Evolutionary conservation across 2,329 filamentous ascomycete genomes (phyloP), one percentile per base, ranked within the genome.

Genomic region (Xylaria arbuscula): DNA sequence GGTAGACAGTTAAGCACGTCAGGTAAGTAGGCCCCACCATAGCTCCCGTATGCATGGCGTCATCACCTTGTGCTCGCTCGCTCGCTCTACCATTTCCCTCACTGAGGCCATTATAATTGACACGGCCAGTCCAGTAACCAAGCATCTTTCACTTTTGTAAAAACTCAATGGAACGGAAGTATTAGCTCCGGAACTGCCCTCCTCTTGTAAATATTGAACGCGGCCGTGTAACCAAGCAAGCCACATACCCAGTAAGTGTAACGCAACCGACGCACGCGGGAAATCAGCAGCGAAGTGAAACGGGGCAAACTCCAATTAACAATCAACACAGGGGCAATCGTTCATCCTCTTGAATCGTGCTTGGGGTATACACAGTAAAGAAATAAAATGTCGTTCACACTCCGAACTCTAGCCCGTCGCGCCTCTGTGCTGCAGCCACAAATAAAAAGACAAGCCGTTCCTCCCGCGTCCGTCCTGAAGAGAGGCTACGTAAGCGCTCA

Each of bases 351-450:
- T n/a, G n/a, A n/a, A n/a, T n/a, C n/a, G n/a, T n/a, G n/a, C n/a
- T n/a, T n/a, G n/a, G n/a, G n/a, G n/a, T n/a, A n/a, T n/a, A n/a
- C n/a, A n/a, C n/a, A n/a, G n/a, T n/a, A n/a, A n/a, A n/a, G n/a
- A n/a, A n/a, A n/a, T n/a, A n/a, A 38, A 28, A 77, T 77, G 74
- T 74, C 71, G 67, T 72, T 71, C 60, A 61, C 67, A 6, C 67
- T 68, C 48, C 72, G 75, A 19, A 34, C 71, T 34, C 64, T 75
- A 42, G 67, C 65, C 57, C 63, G 66, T n/a, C 70, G 70, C 22
- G 59, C 67, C 28, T 68, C 72, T n/a, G 53, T 56, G 11, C 58
- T 73, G 40, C 48, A 67, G 62, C 32, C 38, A 4, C 40, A 66
- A 22, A 57, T 42, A 5, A 65, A 48, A 9, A 51, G 60, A 47